Base-by-base conservation (phyloP, 2,329 filamentous ascomycete species). In the Ceratocystis cubensis region DNA sequence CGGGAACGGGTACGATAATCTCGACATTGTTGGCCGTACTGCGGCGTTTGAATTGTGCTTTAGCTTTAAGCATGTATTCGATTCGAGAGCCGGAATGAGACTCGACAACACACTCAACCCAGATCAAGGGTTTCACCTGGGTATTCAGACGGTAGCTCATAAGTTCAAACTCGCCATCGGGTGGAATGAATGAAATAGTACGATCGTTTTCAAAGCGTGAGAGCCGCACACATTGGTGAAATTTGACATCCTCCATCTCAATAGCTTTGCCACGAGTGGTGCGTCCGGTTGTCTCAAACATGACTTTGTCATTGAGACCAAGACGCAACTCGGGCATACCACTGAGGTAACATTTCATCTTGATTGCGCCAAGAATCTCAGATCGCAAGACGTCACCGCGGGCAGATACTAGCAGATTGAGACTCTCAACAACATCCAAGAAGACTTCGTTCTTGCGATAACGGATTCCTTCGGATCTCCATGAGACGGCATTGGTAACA, bases 401-500 rank as follows among this genome's bases (percentile, higher is more conserved):
- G 66, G 92, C 85, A 65, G 91, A 95, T 22, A 99, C 94, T 22
- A 99, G 85, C 45, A 99, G 84, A 77, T 99, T 99, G 73, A 99
- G 84, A 62, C 89, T 96, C 78, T 99, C 94, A 72, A 99, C 86
- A 44, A 99, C 94, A 72, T 99, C 94, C 69, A 99, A 82, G 81
- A 99, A 99, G 69, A 99, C 94, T 77, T 99, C 94, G 80, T 99
- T 99, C 81, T 99, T 99, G 76, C 94, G 88, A 79, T 99, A 99
- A 65, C 94, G 84, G 73, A 99, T 97, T 67, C 94, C 94, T 80
- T 99, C 94, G 71, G 91, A 96, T 75, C 94, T 87, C 94, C 94
- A 99, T 61, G 90, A 96, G 65, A 99, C 94, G 61, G 94, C 93
- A 74, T 99, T 99, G 70, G 94, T 99, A 72, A 99, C 94, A 67